Evolutionary conservation across 352 stramenopile species (phyloP), one percentile per base, ranked within the genome.

Genomic region (Pythium dissimile): DNA sequence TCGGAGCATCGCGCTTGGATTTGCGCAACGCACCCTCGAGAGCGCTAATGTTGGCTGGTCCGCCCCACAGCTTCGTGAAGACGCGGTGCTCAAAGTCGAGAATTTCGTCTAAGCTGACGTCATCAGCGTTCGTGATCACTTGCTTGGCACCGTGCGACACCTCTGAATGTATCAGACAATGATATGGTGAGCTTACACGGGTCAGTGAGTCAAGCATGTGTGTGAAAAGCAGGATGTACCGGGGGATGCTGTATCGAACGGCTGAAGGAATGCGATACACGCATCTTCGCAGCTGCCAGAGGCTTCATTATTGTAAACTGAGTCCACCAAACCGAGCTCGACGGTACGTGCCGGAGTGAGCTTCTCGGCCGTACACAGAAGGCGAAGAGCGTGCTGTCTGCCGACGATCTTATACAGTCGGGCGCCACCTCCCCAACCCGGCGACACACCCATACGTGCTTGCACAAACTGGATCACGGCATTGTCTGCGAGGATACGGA

Each of bases 381-480:
- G 37, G 8, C 77, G 67, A 9, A 96, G 63, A 3, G 86, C 85
- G 15, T 82, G 62, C 54, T 93, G 80, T 0, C 82, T 51, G 0
- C 84, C 85, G 16, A 97, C 69, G 30, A 95, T 76, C 55, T 90
- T 85, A 54, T 84, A 81, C 23, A 97, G 63, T 1, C 84, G 71
- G 31, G 75, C 75, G 1, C 77, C 86, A 32, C 88, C 88, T 24
- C 88, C 88, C 88, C 88, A 97, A 13, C 77, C 83, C 8, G 86
- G 80, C 4, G 77, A 92, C 1, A 95, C 79, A 1, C 86, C 88
- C 80, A 97, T 94, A 27, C 72, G 65, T 1, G 72, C 66, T 61
- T 94, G 86, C 9, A 97, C 81, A 50, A 96, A 96, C 54, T 90
- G 84, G 43, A 97, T 87, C 0, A 86, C 71, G 0, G 86, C 80